A percentile compares a stretch with the other conserved stretches of the same genome.
phyloP scores from a whole-genome alignment of 306 rosid genomes.

The Crotalaria pallida region DNA sequence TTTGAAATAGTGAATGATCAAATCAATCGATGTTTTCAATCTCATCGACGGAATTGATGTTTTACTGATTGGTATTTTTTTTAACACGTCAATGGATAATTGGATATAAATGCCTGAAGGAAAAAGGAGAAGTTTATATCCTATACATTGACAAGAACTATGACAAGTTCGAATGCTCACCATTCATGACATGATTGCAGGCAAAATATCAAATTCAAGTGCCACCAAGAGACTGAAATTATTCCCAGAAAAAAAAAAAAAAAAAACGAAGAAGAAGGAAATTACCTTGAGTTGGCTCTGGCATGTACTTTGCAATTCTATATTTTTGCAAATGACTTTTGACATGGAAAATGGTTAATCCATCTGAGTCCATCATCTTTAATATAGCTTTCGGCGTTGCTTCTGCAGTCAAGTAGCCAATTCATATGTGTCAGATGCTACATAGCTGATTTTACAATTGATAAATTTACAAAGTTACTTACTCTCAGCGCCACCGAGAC shows the following conservation, averaged over 20 bases:
- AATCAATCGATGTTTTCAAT: too few relatives aligned
- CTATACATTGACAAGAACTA: not conserved
- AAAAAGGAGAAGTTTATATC: not conserved
- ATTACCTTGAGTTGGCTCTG: slow-evolving; percentile 61
- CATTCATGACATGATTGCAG: slow-evolving; percentile 7
- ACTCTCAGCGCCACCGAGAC: slow-evolving; percentile 89
- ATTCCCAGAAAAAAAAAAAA: not conserved
- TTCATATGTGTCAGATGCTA: slow-evolving; percentile 3
- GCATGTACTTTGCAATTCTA: slow-evolving; percentile 79
- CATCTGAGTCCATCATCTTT: slow-evolving; percentile 72
- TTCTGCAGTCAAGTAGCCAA: slow-evolving; percentile 34
- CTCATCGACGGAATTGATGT: too few relatives aligned
- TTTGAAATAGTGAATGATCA: too few relatives aligned
- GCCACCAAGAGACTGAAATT: not conserved
- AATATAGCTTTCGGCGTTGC: slow-evolving; percentile 90
- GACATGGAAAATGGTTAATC: slow-evolving; percentile 83
- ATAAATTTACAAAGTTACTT: slow-evolving; percentile 24
- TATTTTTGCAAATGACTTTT: slow-evolving; percentile 97
- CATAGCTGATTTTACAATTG: not conserved
- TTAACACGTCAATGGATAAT: too few relatives aligned
- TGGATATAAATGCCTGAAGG: not conserved
- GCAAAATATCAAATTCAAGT: not conserved
- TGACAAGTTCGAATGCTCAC: not conserved
- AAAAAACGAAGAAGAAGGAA: not conserved
- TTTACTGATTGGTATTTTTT: too few relatives aligned